Evolutionary conservation across 768 basidiomycete genomes (phyloP), one percentile per base, ranked within the genome.

Genomic region (Lyophyllum atratum): DNA sequence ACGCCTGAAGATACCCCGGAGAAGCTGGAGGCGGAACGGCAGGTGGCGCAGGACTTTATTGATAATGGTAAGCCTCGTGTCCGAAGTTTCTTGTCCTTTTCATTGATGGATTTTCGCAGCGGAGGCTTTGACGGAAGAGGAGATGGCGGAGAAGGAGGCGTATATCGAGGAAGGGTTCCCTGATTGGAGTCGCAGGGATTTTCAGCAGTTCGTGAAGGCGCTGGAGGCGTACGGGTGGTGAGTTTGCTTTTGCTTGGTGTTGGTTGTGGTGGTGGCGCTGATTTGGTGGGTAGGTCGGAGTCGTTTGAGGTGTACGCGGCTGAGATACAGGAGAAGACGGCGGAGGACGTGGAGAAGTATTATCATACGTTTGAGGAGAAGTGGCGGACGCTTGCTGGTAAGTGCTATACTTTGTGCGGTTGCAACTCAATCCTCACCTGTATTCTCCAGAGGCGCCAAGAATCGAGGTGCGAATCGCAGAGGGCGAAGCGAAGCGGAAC

Each of bases 121-220:
- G 34, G 94, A 93, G 61, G 89, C 92, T 1, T 77, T 98, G 37
- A 95, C 88, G 0, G 95, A 98, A 63, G 92, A 93, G 46, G 95
- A 99, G 66, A 73, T 84, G 60, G 81, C 83, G 4, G 78, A 85
- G 68, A 98, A 96, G 74, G 93, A 96, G 28, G 82, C 80, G 44
- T 84, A 90, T 28, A 83, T 85, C 7, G 79, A 78, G 29, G 77
- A 89, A 53, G 95, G 95, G 15, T 98, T 98, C 76, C 83, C 86
- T 29, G 86, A 90, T 61, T 98, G 96, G 96, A 91, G 87, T 69
- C 83, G 92, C 63, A 85, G 93, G 34, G 95, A 98, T 68, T 98
- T 95, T 78, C 94, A 95, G 66, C 91, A 90, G 65, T 91, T 98
- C 66, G 80, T 95, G 46, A 83, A 86, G 39, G 91, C 85, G 1